These are phyloP conservation scores for Gypsophila paniculata DNA, from an alignment of 179 eudicot genomes.

Conservation along the genomic window DNA sequence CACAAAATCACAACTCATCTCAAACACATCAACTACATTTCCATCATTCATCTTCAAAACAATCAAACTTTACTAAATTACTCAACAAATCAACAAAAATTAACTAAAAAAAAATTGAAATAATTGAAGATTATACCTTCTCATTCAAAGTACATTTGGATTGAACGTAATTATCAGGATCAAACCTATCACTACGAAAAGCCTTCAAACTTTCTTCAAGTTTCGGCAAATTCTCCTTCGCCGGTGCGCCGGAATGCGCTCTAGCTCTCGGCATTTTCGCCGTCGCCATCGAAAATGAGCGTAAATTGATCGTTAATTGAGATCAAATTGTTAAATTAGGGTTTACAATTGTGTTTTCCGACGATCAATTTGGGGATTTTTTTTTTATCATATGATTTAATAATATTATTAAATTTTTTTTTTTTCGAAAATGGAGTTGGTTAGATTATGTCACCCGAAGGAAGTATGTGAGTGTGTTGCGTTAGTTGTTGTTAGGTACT, in stretches of 20 bases:
- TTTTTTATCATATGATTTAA: no score
- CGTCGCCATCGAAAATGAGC: constrained; percentile 44
- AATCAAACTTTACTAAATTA: neutral
- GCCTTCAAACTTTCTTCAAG: constrained; percentile 46
- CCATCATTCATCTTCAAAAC: neutral
- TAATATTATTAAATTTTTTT: no score
- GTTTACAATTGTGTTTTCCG: constrained; percentile 1
- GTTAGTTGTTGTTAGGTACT: no score
- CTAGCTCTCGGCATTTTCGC: constrained; percentile 38
- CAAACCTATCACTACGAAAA: constrained; percentile 41
- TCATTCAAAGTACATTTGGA: constrained; percentile 48
- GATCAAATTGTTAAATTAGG: neutral
- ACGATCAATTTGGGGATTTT: constrained; percentile 15
- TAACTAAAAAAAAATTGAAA: neutral
- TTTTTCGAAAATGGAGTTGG: no score
- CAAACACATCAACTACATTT: neutral
- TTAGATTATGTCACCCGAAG: no score
- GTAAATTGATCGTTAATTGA: neutral
- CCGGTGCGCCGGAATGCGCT: constrained; percentile 35
- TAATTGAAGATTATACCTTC: constrained; percentile 27
- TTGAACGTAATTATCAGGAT: constrained; percentile 43
- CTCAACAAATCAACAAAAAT: neutral
- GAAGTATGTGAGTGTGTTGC: no score
- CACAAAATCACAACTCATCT: neutral
- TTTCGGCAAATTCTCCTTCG: constrained; percentile 43